These are phyloP conservation scores for Plasmodium vivax DNA, from an alignment of 169 alveolate species.

Conservation along the genomic window DNA sequence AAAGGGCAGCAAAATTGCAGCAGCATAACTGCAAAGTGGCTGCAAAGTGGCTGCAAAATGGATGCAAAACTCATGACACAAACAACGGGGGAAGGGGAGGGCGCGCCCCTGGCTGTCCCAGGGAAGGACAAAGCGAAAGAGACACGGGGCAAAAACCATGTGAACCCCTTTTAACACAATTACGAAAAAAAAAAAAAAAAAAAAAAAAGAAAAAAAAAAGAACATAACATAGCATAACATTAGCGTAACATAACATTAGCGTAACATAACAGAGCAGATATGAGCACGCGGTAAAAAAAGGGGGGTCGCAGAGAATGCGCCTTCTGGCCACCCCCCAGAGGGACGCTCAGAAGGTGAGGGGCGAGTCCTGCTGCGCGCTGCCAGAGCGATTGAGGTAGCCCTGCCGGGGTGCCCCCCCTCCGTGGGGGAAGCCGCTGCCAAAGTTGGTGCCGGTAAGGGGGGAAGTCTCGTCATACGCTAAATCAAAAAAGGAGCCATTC, in stretches of 20 bases:
- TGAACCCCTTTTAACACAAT: not conserved
- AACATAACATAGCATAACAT: too few species aligned
- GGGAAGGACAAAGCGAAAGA: not conserved
- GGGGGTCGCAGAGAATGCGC: not conserved
- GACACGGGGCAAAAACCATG: too few species aligned
- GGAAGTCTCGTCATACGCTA: constrained; percentile 48
- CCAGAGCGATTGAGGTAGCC: constrained; percentile 17
- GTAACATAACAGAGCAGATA: too few species aligned
- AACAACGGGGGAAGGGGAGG: not conserved
- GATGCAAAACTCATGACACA: too few species aligned
- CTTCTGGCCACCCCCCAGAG: not conserved
- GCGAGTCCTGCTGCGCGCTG: not conserved
- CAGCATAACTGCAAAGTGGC: too few species aligned
- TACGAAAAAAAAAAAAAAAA: not conserved
- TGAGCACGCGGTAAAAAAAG: not conserved
- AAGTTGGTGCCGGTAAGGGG: constrained; percentile 34
- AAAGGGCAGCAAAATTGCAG: too few species aligned
- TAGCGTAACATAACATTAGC: too few species aligned
- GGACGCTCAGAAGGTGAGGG: not conserved
- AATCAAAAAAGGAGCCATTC: constrained; percentile 11
- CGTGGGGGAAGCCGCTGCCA: too few species aligned
- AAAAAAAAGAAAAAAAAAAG: too few species aligned
- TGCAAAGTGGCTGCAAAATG: too few species aligned
- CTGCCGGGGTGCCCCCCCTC: not conserved
- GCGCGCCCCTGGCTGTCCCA: not conserved